Evolutionary conservation across 1,284 basidiomycete genomes (phyloP), one percentile per base, ranked within the genome.

Genomic region (Boletus sp.): DNA sequence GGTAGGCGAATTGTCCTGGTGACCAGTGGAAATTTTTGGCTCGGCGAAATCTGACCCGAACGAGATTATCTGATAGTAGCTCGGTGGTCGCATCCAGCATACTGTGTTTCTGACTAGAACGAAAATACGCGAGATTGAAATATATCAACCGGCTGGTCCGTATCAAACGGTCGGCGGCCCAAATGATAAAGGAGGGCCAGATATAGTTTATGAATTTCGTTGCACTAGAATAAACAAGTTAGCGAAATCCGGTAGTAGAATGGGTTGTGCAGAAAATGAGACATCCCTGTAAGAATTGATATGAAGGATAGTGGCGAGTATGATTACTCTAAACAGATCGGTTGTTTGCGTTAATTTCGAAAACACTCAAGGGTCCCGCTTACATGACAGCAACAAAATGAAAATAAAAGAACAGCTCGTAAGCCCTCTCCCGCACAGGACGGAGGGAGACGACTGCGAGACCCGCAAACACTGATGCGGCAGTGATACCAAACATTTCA

Each of bases 91-190:
- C 57, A 23, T 57, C 59, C 32, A 59, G 35, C 34, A 37, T 52
- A 13, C 38, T 38, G 2, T 38, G 35, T 35, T 45, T 56, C 13
- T 46, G 50, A 16, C 36, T 17, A 42, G 50, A 48, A n/a, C 51
- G 32, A 20, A 60, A 61, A 37, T 51, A 59, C 2, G 49, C 51
- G 29, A 52, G 47, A 65, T 84, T 84, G 67, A 77, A 72, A 39
- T 74, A 54, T 33, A 78, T 50, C 20, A 83, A 60, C 20, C 81
- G 75, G 9, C 71, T 40, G 8, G 72, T 34, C 12, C 81, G 77
- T 44, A 82, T 56, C 39, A 75, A 51, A 26, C 82, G 75, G 58
- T 86, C 83, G 33, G 81, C 58, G 0, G 70, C 80, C 82, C 82
- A 87, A 34, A 84, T 58, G 52, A 81, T 62, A 66, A 83, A 72